Evolutionary conservation across 2,329 filamentous ascomycete genomes (phyloP).

Genomic region (Curvularia eragrostidis): DNA sequence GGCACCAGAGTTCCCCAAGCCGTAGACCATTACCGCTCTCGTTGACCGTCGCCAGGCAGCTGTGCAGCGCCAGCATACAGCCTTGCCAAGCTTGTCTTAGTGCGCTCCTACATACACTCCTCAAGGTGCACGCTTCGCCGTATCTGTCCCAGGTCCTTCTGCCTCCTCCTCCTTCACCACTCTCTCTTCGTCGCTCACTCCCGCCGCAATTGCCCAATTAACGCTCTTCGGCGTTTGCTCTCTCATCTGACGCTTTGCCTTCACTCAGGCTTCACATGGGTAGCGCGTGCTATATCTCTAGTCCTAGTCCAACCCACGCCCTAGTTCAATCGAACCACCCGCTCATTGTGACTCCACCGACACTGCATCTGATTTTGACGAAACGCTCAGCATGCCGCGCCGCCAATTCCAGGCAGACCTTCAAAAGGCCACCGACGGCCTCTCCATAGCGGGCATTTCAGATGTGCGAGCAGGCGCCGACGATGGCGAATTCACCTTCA

Average conservation of each 20-base stretch:
- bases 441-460: constrained; percentile 58
- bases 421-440: constrained; percentile 49
- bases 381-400: constrained; percentile 63
- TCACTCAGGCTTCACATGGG: neutral
- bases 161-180: too few relatives aligned
- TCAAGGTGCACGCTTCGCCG: too few relatives aligned
- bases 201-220: neutral
- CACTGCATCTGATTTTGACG: neutral
- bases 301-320: too few relatives aligned
- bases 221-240: constrained; percentile 6
- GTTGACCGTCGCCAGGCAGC: constrained; percentile 19
- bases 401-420: constrained; percentile 69
- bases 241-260: constrained; percentile 9
- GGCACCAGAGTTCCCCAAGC: constrained; percentile 26
- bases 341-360: neutral
- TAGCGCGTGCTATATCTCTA: neutral
- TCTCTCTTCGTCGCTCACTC: constrained; percentile 10
- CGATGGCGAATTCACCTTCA: constrained; percentile 75
- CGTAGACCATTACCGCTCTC: constrained; percentile 12
- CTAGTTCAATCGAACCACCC: neutral
- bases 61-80: constrained; percentile 13
- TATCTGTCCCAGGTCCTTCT: neutral
- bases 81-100: constrained; percentile 20
- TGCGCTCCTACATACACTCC: too few relatives aligned
- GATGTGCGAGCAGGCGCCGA: constrained; percentile 68